phyloP scores from a whole-genome alignment of 805 yeast genomes.

The Spathaspora sp. region DNA sequence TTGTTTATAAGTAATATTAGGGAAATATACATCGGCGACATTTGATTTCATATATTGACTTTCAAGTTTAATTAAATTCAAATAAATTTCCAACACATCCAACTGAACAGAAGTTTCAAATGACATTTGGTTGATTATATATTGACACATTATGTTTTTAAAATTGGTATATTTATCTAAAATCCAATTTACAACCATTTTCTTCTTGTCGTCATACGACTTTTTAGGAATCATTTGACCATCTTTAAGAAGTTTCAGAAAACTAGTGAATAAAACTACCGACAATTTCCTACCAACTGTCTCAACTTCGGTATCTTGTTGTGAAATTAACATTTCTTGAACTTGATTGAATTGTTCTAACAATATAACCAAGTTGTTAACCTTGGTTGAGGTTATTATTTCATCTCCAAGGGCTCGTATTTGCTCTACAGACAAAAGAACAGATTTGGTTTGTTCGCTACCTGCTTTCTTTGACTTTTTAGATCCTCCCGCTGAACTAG shows the following conservation, averaged over 20 bases:
- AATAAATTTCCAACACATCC: constrained; percentile 49
- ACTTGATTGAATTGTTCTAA: constrained; percentile 34
- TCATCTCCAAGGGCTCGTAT: constrained; percentile 22
- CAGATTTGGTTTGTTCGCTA: constrained; percentile 3
- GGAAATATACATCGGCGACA: constrained; percentile 56
- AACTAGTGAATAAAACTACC: constrained; percentile 42
- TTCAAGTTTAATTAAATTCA: constrained; percentile 58
- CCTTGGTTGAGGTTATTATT: constrained; percentile 40
- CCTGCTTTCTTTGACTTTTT: constrained; percentile 1
- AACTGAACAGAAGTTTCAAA: constrained; percentile 50
- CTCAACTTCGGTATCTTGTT: constrained; percentile 19
- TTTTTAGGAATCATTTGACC: constrained; percentile 35
- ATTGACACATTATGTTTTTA: constrained; percentile 40
- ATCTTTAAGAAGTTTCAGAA: constrained; percentile 44
- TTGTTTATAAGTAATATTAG: constrained; percentile 48
- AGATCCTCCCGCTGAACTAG: neutral
- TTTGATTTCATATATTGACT: constrained; percentile 48
- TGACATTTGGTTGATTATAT: constrained; percentile 38
- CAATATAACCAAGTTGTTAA: constrained; percentile 52
- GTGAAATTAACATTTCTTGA: constrained; percentile 13
- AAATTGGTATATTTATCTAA: constrained; percentile 53
- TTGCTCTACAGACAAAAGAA: constrained; percentile 14
- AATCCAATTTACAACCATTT: constrained; percentile 60
- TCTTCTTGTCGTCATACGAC: constrained; percentile 41
- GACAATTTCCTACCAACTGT: constrained; percentile 37